Evolutionary conservation across 345 rosid genomes (phyloP).

Genomic region (Clarkia xantiana): DNA sequence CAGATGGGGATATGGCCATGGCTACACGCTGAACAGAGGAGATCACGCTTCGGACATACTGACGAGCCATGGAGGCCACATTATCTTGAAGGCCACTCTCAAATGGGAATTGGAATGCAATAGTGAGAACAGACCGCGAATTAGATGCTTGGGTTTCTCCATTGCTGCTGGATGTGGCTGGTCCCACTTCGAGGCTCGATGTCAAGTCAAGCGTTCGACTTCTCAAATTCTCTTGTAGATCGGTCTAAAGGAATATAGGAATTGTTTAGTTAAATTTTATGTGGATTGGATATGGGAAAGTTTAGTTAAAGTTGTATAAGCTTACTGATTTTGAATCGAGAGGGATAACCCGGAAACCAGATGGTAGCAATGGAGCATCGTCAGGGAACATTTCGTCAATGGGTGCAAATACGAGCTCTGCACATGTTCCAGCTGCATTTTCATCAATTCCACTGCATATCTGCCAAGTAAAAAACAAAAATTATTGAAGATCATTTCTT

Average conservation of each 20-base stretch:
- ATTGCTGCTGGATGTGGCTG: constrained; percentile 30
- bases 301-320: constrained; percentile 1
- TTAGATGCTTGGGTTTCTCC: constrained; percentile 39
- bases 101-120: constrained; percentile 97
- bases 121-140: constrained; percentile 72
- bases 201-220: constrained; percentile 84
- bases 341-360: constrained; percentile 91
- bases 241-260: constrained; percentile 26
- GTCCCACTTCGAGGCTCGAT: constrained; percentile 85
- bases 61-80: constrained; percentile 92
- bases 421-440: constrained; percentile 79
- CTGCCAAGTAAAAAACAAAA: constrained; percentile 20
- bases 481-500: not conserved
- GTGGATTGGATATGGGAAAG: not conserved
- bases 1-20: constrained; percentile 86
- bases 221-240: constrained; percentile 37
- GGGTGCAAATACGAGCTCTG: constrained; percentile 92
- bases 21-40: constrained; percentile 95
- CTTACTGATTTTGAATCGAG: constrained; percentile 75
- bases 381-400: constrained; percentile 97
- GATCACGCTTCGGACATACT: constrained; percentile 79
- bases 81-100: constrained; percentile 78
- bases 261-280: not conserved
- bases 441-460: constrained; percentile 92
- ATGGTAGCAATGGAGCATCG: constrained; percentile 92